A percentile compares a stretch with the other conserved stretches of the same genome.
Evolutionary conservation across 2,329 filamentous ascomycete genomes (phyloP).

Genomic region (Aspergillus floridensis): DNA sequence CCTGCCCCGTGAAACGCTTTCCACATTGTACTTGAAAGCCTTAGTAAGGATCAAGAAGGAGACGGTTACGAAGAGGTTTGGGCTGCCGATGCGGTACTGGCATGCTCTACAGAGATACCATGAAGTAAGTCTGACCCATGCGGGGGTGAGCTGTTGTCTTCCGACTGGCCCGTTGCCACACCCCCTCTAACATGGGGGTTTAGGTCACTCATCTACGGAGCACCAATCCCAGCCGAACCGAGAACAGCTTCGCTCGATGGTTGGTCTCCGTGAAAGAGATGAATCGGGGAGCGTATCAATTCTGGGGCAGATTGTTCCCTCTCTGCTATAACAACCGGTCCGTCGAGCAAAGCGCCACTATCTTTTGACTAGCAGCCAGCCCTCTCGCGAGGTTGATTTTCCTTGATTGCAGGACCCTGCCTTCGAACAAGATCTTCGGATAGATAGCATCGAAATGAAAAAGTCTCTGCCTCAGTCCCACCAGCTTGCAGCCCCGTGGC

Average conservation of each 20-base stretch:
- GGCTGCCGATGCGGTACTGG: slow-evolving; percentile 25
- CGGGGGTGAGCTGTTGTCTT: background rate
- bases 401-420: slow-evolving; percentile 1
- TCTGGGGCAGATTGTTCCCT: slow-evolving; percentile 35
- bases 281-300: slow-evolving; percentile 24
- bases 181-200: slow-evolving; percentile 4
- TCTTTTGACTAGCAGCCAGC: slow-evolving; percentile 18
- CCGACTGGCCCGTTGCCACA: background rate
- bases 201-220: slow-evolving; percentile 34
- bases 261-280: slow-evolving; percentile 26
- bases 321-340: slow-evolving; percentile 31
- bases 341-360: slow-evolving; percentile 27
- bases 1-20: slow-evolving; percentile 20
- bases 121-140: slow-evolving; percentile 22
- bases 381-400: background rate
- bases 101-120: slow-evolving; percentile 29
- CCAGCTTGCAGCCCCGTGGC: slow-evolving; percentile 1
- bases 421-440: background rate
- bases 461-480: slow-evolving; percentile 3
- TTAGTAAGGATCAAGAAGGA: slow-evolving; percentile 23
- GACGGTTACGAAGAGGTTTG: slow-evolving; percentile 25
- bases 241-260: slow-evolving; percentile 32
- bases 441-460: slow-evolving; percentile 4
- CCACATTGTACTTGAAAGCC: slow-evolving; percentile 26
- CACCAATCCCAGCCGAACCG: slow-evolving; percentile 27